A percentile compares a stretch with the other conserved stretches of the same genome.
Evolutionary conservation across 768 basidiomycete species (phyloP).

Genomic region (Tylopilus vinaceipallidus): DNA sequence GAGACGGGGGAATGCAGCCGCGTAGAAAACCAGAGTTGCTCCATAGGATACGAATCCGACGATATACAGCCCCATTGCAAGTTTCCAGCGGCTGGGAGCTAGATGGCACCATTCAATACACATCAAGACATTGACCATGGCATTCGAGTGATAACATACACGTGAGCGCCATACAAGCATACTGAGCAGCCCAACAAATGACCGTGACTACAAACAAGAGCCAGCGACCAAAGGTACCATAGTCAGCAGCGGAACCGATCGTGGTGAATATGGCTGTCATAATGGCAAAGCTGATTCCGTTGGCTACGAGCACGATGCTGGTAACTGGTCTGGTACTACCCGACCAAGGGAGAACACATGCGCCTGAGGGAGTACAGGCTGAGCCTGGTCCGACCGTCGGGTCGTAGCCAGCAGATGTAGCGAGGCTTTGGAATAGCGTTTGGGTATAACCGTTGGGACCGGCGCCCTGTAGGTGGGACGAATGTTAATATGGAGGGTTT

Average conservation of each 20-base stretch:
- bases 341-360: slow-evolving; percentile 78
- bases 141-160: slow-evolving; percentile 38
- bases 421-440: slow-evolving; percentile 75
- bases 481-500: background rate
- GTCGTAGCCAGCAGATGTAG: slow-evolving; percentile 72
- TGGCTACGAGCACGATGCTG: slow-evolving; percentile 72
- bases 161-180: slow-evolving; percentile 71
- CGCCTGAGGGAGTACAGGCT: slow-evolving; percentile 65
- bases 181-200: slow-evolving; percentile 81
- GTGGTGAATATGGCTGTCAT: slow-evolving; percentile 85
- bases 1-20: slow-evolving; percentile 75
- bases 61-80: slow-evolving; percentile 78
- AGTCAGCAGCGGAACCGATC: slow-evolving; percentile 47
- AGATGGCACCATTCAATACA: background rate
- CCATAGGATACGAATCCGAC: slow-evolving; percentile 77
- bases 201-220: slow-evolving; percentile 66
- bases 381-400: slow-evolving; percentile 68
- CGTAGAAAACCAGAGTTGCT: slow-evolving; percentile 79
- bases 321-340: slow-evolving; percentile 70
- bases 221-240: slow-evolving; percentile 67
- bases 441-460: slow-evolving; percentile 67
- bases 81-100: slow-evolving; percentile 71
- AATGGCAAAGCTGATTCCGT: slow-evolving; percentile 72
- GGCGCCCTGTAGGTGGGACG: slow-evolving; percentile 47
- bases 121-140: no score